Evolutionary conservation across 2,329 filamentous ascomycete species (phyloP).

Genomic region (Arthrobotrys megalospora): DNA sequence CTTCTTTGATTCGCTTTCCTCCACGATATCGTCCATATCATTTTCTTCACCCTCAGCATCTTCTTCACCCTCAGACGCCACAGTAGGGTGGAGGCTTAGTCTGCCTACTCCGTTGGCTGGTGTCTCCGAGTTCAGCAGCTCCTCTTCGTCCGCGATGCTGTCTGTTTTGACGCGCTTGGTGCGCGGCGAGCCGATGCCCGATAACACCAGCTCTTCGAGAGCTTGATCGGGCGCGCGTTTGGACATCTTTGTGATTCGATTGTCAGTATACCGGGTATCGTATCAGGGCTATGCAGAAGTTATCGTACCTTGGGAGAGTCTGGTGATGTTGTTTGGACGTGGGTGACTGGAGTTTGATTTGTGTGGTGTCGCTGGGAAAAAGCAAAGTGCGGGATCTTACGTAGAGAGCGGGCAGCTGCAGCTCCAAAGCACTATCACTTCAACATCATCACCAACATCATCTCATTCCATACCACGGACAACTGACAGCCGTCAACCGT

Average conservation of each 20-base stretch:
- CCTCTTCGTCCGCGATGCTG: conserved; percentile 63
- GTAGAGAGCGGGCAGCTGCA: conserved; percentile 38
- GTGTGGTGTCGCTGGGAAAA: conserved; percentile 44
- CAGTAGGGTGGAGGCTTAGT: conserved; percentile 59
- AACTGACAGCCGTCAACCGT: conserved; percentile 30
- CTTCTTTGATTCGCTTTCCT: conserved; percentile 66
- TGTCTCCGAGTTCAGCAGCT: conserved; percentile 65
- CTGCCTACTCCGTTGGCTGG: conserved; percentile 63
- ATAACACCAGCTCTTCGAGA: conserved; percentile 56
- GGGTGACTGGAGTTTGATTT: conserved; percentile 53
- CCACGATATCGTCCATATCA: conserved; percentile 62
- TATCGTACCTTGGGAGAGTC: conserved; percentile 34
- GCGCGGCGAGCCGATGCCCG: conserved; percentile 56
- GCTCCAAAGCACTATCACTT: conserved; percentile 31
- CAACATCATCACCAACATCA: conserved; percentile 35
- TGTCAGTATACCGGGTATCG: neutral
- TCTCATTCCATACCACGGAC: conserved; percentile 6
- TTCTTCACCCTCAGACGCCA: conserved; percentile 63
- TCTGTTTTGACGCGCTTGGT: conserved; percentile 60
- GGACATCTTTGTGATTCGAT: conserved; percentile 36
- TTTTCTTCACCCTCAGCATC: conserved; percentile 63
- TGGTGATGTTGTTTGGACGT: conserved; percentile 45
- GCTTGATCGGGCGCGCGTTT: conserved; percentile 58
- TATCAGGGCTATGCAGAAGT: neutral
- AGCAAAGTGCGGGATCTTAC: conserved; percentile 61